phyloP scores from a whole-genome alignment of 306 rosid species.

The Abrus pulchellus region DNA sequence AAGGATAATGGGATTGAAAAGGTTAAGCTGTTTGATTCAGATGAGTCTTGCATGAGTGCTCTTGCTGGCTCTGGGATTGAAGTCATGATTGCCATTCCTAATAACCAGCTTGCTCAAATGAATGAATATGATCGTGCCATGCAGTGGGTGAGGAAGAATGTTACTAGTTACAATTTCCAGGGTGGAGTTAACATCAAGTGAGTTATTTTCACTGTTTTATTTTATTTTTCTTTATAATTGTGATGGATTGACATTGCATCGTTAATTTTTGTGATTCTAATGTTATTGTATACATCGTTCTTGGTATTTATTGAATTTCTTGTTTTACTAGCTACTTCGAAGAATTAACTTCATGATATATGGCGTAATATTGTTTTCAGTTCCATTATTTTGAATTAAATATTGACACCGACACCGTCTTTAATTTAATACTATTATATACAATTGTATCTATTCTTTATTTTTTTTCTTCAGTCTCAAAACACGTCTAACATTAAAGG shows the following conservation, averaged over 20 bases:
- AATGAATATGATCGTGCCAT: constrained; percentile 68
- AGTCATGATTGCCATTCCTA: constrained; percentile 95
- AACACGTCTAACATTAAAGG: no score
- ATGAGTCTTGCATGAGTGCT: constrained; percentile 68
- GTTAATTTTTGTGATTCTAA: background rate
- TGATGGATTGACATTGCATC: no score
- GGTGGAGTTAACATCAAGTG: constrained; percentile 92
- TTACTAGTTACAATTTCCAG: constrained; percentile 69
- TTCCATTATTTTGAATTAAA: no score
- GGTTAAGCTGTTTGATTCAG: constrained; percentile 95
- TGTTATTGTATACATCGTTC: background rate
- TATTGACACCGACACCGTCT: no score
- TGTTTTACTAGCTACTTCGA: background rate
- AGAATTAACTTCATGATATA: no score
- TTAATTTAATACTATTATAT: no score
- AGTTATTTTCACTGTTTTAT: background rate
- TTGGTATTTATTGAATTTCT: background rate
- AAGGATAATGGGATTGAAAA: constrained; percentile 85
- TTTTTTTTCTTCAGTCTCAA: no score
- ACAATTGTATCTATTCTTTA: no score
- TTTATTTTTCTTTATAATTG: background rate
- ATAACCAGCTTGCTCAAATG: constrained; percentile 75
- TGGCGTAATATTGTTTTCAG: no score
- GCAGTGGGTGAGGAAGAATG: constrained; percentile 85
- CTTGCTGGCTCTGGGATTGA: constrained; percentile 77